Evolutionary conservation across 768 basidiomycete species (phyloP).

Genomic region (Roridomyces roridus): DNA sequence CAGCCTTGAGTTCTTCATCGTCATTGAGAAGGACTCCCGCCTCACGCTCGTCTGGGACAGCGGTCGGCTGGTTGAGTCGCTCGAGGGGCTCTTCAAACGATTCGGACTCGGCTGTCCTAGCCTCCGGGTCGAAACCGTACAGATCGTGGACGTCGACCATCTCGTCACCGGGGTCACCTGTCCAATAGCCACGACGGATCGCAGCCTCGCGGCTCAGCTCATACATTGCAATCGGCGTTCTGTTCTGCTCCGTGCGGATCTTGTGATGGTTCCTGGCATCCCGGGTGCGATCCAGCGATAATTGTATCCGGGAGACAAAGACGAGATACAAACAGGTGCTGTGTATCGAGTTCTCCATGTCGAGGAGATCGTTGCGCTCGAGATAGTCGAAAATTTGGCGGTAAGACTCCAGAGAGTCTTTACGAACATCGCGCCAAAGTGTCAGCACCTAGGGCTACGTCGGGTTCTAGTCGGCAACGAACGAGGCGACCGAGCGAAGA

Average conservation of each 20-base stretch:
- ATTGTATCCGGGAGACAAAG: conserved; percentile 34
- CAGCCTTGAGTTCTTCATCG: neutral
- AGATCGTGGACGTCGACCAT: too few relatives aligned
- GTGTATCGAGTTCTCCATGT: conserved; percentile 24
- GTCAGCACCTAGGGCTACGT: too few relatives aligned
- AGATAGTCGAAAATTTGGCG: conserved; percentile 34
- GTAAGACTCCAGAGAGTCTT: conserved; percentile 35
- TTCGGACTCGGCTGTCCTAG: too few relatives aligned
- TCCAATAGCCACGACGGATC: too few relatives aligned
- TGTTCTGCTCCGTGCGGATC: conserved; percentile 27
- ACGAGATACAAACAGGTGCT: conserved; percentile 30
- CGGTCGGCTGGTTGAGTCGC: neutral
- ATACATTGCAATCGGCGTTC: conserved; percentile 28
- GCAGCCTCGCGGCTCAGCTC: neutral
- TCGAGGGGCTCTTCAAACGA: neutral
- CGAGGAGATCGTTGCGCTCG: conserved; percentile 29
- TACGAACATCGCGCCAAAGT: conserved; percentile 33
- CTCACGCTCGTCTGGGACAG: neutral
- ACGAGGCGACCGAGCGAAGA: too few relatives aligned
- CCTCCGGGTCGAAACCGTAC: too few relatives aligned
- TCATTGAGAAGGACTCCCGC: too few relatives aligned
- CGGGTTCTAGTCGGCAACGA: too few relatives aligned
- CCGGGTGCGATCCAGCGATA: conserved; percentile 26
- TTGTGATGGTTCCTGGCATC: conserved; percentile 33
- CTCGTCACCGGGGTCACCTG: too few relatives aligned